These are phyloP conservation scores for Taxillus chinensis DNA, from an alignment of 164 flowering plant species.

Conservation along the genomic window DNA sequence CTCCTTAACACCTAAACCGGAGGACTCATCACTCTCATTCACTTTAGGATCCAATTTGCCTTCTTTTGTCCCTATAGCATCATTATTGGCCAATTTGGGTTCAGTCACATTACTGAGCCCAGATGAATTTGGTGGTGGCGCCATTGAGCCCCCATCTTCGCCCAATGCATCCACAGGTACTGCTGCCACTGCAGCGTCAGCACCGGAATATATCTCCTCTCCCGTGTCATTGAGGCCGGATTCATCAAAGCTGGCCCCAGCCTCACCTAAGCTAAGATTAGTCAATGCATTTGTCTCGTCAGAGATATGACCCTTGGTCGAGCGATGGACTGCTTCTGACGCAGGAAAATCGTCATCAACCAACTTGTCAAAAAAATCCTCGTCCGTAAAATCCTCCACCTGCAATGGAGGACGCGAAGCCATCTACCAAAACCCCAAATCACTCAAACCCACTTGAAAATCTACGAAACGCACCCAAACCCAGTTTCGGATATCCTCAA, in stretches of 20 bases:
- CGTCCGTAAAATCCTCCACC: conserved; percentile 77
- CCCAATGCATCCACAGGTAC: conserved; percentile 4
- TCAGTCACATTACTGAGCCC: conserved; percentile 14
- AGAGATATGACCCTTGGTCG: conserved; percentile 21
- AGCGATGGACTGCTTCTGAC: conserved; percentile 1
- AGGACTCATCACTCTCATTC: conserved; percentile 22
- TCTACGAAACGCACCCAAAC: conserved; percentile 3
- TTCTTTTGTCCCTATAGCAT: conserved; percentile 7
- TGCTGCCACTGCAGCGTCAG: conserved; percentile 2
- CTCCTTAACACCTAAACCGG: conserved; percentile 48
- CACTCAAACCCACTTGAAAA: conserved; percentile 1
- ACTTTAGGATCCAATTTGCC: conserved; percentile 11
- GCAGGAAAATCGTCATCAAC: conserved; percentile 43
- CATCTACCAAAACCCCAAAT: conserved; percentile 26
- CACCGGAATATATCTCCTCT: conserved; percentile 1
- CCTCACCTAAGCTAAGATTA: conserved; percentile 26
- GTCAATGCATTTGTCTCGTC: conserved; percentile 38
- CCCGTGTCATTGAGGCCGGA: conserved; percentile 5
- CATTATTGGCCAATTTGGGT: conserved; percentile 4
- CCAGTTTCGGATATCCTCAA: background rate
- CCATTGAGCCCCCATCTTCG: conserved; percentile 10
- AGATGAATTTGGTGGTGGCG: conserved; percentile 19
- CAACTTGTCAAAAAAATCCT: conserved; percentile 71
- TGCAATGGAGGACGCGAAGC: conserved; percentile 49
- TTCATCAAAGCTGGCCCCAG: conserved; percentile 8